Evolutionary conservation across 257 asterid species (phyloP).

Genomic region (Scutellaria baicalensis): DNA sequence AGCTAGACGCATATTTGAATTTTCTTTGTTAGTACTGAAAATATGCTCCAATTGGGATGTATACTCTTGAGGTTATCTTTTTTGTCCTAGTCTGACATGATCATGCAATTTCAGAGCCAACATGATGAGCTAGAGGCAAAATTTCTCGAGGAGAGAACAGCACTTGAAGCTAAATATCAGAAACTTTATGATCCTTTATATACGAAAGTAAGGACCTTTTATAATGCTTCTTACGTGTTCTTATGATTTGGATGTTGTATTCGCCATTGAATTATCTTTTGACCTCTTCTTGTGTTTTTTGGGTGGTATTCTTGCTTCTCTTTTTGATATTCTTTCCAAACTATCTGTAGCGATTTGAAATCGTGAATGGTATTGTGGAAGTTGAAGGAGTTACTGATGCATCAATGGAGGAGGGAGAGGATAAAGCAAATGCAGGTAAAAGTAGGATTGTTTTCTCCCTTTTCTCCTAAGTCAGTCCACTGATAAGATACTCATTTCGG

Average conservation of each 20-base stretch:
- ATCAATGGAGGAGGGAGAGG: conserved; percentile 31
- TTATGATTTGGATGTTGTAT: not conserved
- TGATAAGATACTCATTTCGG: not conserved
- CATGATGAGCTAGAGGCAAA: conserved; percentile 72
- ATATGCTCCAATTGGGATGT: not conserved
- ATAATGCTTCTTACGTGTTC: not conserved
- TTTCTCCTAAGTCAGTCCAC: not conserved
- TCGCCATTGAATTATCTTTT: not conserved
- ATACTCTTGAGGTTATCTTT: not conserved
- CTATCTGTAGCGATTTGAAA: conserved; percentile 56
- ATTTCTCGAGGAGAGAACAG: conserved; percentile 67
- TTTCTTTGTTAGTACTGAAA: not conserved
- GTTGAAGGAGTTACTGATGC: conserved; percentile 56
- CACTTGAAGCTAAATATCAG: conserved; percentile 79
- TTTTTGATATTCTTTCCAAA: not conserved
- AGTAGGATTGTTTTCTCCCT: not conserved
- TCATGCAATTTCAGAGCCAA: conserved; percentile 38
- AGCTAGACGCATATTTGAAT: not conserved
- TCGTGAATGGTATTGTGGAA: conserved; percentile 64
- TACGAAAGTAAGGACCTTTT: conserved; percentile 35
- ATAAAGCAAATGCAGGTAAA: conserved; percentile 39
- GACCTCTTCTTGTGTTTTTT: not conserved
- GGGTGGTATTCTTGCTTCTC: not conserved
- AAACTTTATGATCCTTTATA: conserved; percentile 65
- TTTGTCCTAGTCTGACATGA: not conserved